These are phyloP conservation scores for Boletellus emodensis DNA, from an alignment of 768 basidiomycete species.

Conservation along the genomic window DNA sequence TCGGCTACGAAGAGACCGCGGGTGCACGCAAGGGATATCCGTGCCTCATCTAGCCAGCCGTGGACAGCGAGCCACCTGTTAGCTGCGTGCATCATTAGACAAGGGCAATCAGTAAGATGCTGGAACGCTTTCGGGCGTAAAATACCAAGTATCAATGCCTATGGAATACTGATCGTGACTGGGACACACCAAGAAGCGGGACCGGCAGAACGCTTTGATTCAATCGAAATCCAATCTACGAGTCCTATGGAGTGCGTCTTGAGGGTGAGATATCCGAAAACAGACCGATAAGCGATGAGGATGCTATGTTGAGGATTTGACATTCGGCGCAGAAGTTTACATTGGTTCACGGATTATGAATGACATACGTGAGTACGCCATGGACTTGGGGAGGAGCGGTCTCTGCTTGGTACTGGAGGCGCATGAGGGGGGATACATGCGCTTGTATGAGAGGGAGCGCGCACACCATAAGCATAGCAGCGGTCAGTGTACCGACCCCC, in stretches of 20 bases:
- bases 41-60: conserved; percentile 47
- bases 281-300: too few relatives aligned
- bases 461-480: too few relatives aligned
- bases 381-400: conserved; percentile 72
- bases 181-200: conserved; percentile 60
- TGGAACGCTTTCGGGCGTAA: conserved; percentile 59
- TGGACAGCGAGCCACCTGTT: conserved; percentile 53
- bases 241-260: too few relatives aligned
- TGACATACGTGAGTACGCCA: conserved; percentile 50
- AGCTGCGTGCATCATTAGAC: background rate
- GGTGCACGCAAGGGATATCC: conserved; percentile 42
- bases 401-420: conserved; percentile 59
- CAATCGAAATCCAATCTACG: too few relatives aligned
- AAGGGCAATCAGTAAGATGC: too few relatives aligned
- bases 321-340: too few relatives aligned
- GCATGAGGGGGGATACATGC: conserved; percentile 1
- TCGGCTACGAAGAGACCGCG: conserved; percentile 45
- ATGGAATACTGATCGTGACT: conserved; percentile 58
- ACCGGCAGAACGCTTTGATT: too few relatives aligned
- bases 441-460: conserved; percentile 14
- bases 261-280: too few relatives aligned
- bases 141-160: conserved; percentile 59
- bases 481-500: conserved; percentile 64
- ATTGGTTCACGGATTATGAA: too few relatives aligned
- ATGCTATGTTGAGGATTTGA: too few relatives aligned